A percentile compares a stretch with the other conserved stretches of the same genome.
phyloP scores from a whole-genome alignment of 176 grass and related monocot species.

The Cenchrus fungigraminus region DNA sequence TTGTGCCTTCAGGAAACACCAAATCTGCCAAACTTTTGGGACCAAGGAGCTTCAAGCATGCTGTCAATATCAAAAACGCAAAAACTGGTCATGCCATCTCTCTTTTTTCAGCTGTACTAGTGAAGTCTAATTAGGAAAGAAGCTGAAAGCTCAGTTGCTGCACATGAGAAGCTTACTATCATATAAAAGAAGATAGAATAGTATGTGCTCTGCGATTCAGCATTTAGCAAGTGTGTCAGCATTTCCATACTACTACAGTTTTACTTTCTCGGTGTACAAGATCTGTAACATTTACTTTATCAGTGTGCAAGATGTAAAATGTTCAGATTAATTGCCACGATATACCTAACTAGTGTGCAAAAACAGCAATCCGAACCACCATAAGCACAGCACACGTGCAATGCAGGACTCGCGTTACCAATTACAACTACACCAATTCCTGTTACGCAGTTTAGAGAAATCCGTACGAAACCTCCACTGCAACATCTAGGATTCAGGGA shows the following conservation, averaged over 20 bases:
- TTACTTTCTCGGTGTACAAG: not conserved
- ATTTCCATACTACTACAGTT: not conserved
- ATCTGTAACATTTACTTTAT: not conserved
- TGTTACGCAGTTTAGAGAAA: not conserved
- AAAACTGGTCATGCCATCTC: constrained; percentile 7
- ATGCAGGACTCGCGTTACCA: not conserved
- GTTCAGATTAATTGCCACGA: not conserved
- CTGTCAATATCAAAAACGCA: constrained; percentile 54
- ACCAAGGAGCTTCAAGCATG: constrained; percentile 76
- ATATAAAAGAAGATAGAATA: not conserved
- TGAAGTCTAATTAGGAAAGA: not conserved
- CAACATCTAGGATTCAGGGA: not conserved
- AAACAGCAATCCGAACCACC: constrained; percentile 1
- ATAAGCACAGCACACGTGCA: not conserved
- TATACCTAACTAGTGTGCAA: constrained; percentile 24
- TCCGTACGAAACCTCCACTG: not conserved
- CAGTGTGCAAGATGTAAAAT: constrained; percentile 5
- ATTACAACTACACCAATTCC: not conserved
- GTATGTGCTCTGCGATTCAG: constrained; percentile 3
- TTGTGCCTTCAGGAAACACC: constrained; percentile 51
- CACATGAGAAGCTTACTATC: not conserved
- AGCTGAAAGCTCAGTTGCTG: not conserved
- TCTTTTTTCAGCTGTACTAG: constrained; percentile 1
- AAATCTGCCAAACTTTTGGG: constrained; percentile 62
- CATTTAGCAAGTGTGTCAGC: not conserved